A percentile compares a stretch with the other conserved stretches of the same genome.
Conservation (phyloP, 345 rosid genomes). For the Mallotus nudiflorus region DNA sequence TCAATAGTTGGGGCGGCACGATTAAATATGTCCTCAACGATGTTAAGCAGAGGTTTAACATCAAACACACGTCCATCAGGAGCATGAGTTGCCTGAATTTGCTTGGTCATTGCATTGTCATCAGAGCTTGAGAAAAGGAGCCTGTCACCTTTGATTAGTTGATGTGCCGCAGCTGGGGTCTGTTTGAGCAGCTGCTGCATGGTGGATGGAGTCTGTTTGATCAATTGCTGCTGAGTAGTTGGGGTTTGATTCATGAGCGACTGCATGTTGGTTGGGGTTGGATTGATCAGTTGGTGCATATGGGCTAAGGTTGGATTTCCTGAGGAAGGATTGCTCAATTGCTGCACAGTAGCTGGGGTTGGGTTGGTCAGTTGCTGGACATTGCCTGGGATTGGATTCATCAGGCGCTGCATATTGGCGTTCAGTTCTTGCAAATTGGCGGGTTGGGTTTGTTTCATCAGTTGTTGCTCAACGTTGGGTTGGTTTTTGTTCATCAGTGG, state of each 20-base stretch:
- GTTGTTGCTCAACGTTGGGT: background rate
- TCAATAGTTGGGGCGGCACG: constrained; percentile 44
- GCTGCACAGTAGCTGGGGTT: too few species aligned
- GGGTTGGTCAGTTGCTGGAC: too few species aligned
- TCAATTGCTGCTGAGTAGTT: background rate
- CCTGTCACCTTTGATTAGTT: constrained; percentile 38
- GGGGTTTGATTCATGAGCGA: background rate
- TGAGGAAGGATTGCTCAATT: too few species aligned
- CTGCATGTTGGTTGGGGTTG: background rate
- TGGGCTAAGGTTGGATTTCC: background rate
- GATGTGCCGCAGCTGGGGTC: constrained; percentile 2
- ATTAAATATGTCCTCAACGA: constrained; percentile 69
- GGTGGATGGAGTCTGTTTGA: background rate
- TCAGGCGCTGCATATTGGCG: background rate
- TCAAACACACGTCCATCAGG: constrained; percentile 63
- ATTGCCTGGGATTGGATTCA: too few species aligned
- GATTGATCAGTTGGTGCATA: background rate
- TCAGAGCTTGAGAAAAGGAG: constrained; percentile 50
- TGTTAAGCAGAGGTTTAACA: constrained; percentile 55
- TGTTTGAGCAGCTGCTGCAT: background rate
- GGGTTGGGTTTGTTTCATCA: background rate
- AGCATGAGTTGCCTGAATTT: constrained; percentile 53
- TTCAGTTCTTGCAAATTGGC: background rate
- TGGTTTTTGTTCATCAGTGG: background rate
- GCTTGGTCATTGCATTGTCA: constrained; percentile 58